Base-by-base conservation (phyloP, 2,329 filamentous ascomycete genomes). In the Colletotrichum spinosum region DNA sequence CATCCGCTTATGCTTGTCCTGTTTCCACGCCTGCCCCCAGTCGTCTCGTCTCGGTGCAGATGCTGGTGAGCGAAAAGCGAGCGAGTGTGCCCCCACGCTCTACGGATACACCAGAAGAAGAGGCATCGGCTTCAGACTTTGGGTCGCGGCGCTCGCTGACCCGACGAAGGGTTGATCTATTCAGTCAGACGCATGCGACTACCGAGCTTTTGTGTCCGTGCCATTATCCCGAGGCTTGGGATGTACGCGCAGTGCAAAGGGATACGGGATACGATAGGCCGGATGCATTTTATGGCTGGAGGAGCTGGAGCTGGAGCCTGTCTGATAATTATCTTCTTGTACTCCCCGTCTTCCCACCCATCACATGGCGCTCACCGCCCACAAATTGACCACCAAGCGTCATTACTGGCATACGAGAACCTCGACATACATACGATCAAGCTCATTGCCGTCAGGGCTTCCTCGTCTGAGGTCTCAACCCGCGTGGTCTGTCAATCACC, bases 11-110 rank as follows among this genome's bases (percentile, higher is more conserved):
- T 42, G n/a, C 39, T 38, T 42, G 39, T 35, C 39, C 37, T 51
- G n/a, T 44, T 51, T 48, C 15, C 54, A 34, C 17, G 15, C 44
- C 54, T 8, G 34, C 34, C 33, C 44, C 55, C 17, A n/a, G 17
- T 51, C 37, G n/a, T 52, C 45, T 45, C 35, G n/a, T 34, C 41
- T 60, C 42, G 41, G 13, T 42, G 35, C 51, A 37, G 51, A 10
- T 33, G 41, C 10, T 10, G 48, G 56, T 34, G 48, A 44, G 41
- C 25, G 39, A 45, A 34, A 15, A 42, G 42, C 42, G 42, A n/a
- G 34, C 49, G 13, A 34, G 41, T 39, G 57, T 15, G 52, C 53
- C 52, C 59, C 59, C 53, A 57, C 53, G 59, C 34, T 46, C 17
- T 34, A 11, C 17, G 17, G 17, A 17, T 17, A 17, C 15, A 51